Conservation (phyloP, 2,329 filamentous ascomycete species). For the Juglanconis sp. region DNA sequence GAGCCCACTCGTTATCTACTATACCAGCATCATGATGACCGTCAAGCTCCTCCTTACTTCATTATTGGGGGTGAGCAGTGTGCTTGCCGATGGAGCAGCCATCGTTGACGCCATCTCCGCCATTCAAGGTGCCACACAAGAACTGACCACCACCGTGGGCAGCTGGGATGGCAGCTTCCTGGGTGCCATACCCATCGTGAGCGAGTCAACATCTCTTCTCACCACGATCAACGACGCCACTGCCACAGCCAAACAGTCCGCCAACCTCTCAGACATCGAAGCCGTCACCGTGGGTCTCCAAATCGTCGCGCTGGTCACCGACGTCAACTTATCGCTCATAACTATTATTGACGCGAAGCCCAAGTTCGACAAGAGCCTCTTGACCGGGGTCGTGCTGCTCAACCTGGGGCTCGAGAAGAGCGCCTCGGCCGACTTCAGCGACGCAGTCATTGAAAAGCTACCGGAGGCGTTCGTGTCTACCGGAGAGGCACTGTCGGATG, state of each 20-base stretch:
- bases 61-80: slow-evolving; percentile 7
- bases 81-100: slow-evolving; percentile 31
- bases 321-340: slow-evolving; percentile 37
- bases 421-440: slow-evolving; percentile 36
- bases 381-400: slow-evolving; percentile 41
- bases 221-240: slow-evolving; percentile 37
- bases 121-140: slow-evolving; percentile 31
- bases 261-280: slow-evolving; percentile 35
- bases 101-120: slow-evolving; percentile 34
- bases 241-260: slow-evolving; percentile 33
- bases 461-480: slow-evolving; percentile 30
- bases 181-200: slow-evolving; percentile 38
- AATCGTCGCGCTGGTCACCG: slow-evolving; percentile 31
- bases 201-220: slow-evolving; percentile 37
- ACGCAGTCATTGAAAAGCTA: slow-evolving; percentile 37
- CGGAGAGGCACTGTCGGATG: slow-evolving; percentile 33
- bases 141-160: slow-evolving; percentile 32
- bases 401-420: slow-evolving; percentile 38
- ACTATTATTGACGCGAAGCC: slow-evolving; percentile 37
- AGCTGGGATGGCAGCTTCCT: slow-evolving; percentile 37
- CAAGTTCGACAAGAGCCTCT: slow-evolving; percentile 41
- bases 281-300: slow-evolving; percentile 36
- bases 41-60: slow-evolving; percentile 1
- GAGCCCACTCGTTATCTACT: not conserved
- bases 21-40: slow-evolving; percentile 6